Evolutionary conservation across 805 yeast species (phyloP).

Genomic region (Yarrowia sp.): DNA sequence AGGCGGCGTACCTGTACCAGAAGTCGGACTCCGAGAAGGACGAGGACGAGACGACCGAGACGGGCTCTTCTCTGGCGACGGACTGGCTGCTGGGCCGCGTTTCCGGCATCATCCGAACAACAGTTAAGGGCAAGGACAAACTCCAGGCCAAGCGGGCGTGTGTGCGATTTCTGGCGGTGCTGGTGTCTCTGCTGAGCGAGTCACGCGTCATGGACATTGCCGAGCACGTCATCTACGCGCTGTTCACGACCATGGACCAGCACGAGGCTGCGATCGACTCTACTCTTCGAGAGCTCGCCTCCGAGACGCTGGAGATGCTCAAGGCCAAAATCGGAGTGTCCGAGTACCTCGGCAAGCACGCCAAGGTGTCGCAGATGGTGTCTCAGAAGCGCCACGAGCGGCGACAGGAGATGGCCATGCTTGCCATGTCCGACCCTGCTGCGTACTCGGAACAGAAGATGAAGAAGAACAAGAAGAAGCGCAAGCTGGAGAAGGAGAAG

Average conservation of each 20-base stretch:
- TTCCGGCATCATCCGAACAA: conserved; percentile 64
- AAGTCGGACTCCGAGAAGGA: conserved; percentile 2
- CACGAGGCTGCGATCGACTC: conserved; percentile 30
- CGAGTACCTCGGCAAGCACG: conserved; percentile 58
- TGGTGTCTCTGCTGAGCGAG: conserved; percentile 49
- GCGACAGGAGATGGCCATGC: conserved; percentile 67
- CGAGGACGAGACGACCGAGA: conserved; percentile 34
- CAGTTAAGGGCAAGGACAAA: conserved; percentile 54
- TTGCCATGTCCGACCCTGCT: conserved; percentile 78
- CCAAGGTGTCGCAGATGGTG: conserved; percentile 62
- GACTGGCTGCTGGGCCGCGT: conserved; percentile 65
- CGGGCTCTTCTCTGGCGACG: conserved; percentile 31
- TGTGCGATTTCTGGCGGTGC: conserved; percentile 68
- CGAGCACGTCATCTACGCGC: conserved; percentile 53
- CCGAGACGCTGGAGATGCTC: conserved; percentile 66
- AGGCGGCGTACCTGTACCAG: conserved; percentile 39
- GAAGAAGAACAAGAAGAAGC: conserved; percentile 68
- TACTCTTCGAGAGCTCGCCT: conserved; percentile 52
- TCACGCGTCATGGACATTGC: conserved; percentile 44
- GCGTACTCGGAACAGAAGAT: conserved; percentile 73
- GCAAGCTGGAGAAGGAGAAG: conserved; percentile 36
- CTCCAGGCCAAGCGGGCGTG: conserved; percentile 62
- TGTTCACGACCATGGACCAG: conserved; percentile 41
- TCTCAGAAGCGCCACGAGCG: conserved; percentile 69
- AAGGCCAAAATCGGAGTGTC: conserved; percentile 70